A percentile compares a stretch with the other conserved stretches of the same genome.
These are phyloP conservation scores for Dysphania ambrosioides DNA, from an alignment of 148 eudicot species.

Conservation along the genomic window DNA sequence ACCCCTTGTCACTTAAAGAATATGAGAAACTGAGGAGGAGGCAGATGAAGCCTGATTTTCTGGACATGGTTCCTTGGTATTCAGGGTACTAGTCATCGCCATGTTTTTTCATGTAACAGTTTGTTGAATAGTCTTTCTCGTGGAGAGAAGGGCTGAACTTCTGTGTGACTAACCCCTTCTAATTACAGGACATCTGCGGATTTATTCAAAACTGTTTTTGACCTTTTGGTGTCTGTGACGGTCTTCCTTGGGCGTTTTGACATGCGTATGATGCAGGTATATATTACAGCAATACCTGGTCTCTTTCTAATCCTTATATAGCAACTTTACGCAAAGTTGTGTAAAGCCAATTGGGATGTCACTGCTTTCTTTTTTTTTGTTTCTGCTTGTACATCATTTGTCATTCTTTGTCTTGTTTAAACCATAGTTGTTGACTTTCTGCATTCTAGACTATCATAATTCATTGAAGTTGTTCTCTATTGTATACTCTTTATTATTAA, in stretches of 20 bases:
- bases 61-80: slow-evolving; percentile 99
- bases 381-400: not conserved
- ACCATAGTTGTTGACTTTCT: too few species aligned
- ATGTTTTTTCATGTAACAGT: slow-evolving; percentile 5
- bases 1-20: slow-evolving; percentile 74
- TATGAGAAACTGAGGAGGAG: slow-evolving; percentile 64
- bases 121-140: not conserved
- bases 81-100: slow-evolving; percentile 62
- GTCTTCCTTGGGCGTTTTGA: slow-evolving; percentile 98
- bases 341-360: not conserved
- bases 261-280: slow-evolving; percentile 99
- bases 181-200: slow-evolving; percentile 95
- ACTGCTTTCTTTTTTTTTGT: not conserved
- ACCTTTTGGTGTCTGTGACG: slow-evolving; percentile 91
- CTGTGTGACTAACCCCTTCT: not conserved
- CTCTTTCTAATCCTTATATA: not conserved
- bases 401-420: too few species aligned
- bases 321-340: not conserved
- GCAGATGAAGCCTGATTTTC: slow-evolving; percentile 79
- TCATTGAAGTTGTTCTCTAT: too few species aligned
- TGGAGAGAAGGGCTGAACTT: not conserved
- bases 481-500: too few species aligned
- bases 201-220: slow-evolving; percentile 94
- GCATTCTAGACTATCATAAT: too few species aligned
- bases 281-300: not conserved